Conservation (phyloP, 139 green algal genomes). For the Chlamydomonas applanata region DNA sequence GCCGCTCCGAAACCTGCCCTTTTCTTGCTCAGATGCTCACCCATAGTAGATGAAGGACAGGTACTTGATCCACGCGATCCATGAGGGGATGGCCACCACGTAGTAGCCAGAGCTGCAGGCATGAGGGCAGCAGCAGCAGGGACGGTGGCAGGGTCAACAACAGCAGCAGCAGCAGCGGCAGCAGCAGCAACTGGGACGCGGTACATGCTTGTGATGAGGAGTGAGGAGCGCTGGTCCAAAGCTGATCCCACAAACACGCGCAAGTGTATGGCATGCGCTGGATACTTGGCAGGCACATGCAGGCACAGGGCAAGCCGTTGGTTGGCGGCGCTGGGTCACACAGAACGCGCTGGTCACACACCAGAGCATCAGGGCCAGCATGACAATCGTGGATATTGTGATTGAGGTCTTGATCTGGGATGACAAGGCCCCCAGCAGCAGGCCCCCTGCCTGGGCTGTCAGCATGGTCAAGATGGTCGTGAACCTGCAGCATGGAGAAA, state of each 20-base stretch:
- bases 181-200: too few species aligned
- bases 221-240: too few species aligned
- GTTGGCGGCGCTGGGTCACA: not conserved
- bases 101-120: slow-evolving; percentile 38
- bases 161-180: too few species aligned
- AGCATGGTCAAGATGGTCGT: slow-evolving; percentile 56
- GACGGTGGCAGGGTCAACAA: not conserved
- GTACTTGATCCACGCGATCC: slow-evolving; percentile 15
- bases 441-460: slow-evolving; percentile 59
- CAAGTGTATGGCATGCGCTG: too few species aligned
- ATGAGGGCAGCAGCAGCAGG: slow-evolving; percentile 40
- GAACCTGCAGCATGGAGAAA: not conserved
- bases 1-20: too few species aligned
- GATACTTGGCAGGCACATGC: not conserved
- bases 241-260: too few species aligned
- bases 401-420: slow-evolving; percentile 60
- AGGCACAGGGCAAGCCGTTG: too few species aligned
- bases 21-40: too few species aligned
- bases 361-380: slow-evolving; percentile 55
- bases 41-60: slow-evolving; percentile 59
- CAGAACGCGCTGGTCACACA: not conserved
- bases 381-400: slow-evolving; percentile 58
- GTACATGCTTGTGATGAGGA: too few species aligned
- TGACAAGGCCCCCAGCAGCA: slow-evolving; percentile 70
- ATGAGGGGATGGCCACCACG: slow-evolving; percentile 51